Evolutionary conservation across 176 grass and related monocot genomes (phyloP).

Genomic region (Luzula sylvatica): DNA sequence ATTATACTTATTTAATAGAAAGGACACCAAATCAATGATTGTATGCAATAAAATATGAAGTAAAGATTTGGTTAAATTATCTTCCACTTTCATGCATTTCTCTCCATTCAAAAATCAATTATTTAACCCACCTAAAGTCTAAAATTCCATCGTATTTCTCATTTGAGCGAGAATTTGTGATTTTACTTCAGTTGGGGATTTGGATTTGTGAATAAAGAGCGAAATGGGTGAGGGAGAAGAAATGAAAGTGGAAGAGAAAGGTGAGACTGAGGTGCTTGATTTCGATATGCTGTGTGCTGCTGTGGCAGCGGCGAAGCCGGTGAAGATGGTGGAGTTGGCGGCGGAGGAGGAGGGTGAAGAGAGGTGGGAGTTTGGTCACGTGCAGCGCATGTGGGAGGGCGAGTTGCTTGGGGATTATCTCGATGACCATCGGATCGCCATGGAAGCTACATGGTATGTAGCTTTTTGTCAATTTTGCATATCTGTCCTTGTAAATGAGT

Average conservation of each 20-base stretch:
- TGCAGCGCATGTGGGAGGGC: slow-evolving; percentile 99
- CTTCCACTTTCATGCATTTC: neutral
- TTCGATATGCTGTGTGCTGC: slow-evolving; percentile 96
- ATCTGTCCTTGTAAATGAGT: neutral
- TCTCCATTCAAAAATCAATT: neutral
- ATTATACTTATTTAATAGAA: neutral
- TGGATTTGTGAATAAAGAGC: slow-evolving; percentile 8
- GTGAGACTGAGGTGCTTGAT: slow-evolving; percentile 50
- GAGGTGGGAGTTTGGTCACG: slow-evolving; percentile 20
- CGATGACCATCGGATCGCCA: slow-evolving; percentile 72
- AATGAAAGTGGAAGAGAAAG: slow-evolving; percentile 24
- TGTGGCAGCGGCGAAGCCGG: slow-evolving; percentile 55
- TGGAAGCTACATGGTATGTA: slow-evolving; percentile 88
- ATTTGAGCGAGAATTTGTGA: neutral
- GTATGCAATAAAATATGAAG: neutral
- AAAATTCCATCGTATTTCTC: neutral
- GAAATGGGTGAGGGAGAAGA: neutral
- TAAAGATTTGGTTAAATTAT: neutral
- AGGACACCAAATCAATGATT: slow-evolving; percentile 15
- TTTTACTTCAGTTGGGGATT: neutral
- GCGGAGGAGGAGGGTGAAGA: neutral
- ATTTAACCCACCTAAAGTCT: neutral
- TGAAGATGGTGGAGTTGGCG: neutral
- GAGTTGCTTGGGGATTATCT: slow-evolving; percentile 78
- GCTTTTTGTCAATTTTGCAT: slow-evolving; percentile 11